Percentiles rank a stretch among this genome's conserved stretches.
Conservation (phyloP, 495 filamentous ascomycete species). For the Eremomyces bilateralis region DNA sequence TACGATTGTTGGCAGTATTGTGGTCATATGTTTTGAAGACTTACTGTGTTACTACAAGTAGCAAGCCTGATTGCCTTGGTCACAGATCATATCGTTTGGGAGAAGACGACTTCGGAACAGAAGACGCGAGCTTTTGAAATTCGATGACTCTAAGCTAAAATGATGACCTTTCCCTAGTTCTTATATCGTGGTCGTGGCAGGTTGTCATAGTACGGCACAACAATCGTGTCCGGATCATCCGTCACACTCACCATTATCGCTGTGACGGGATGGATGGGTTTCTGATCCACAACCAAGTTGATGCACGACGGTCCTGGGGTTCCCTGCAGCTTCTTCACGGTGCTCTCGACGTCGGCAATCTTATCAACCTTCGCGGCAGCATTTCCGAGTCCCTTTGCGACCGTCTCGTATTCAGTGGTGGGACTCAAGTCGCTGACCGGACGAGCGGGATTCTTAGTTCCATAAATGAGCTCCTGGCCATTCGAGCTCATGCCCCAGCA, state of each 20-base stretch:
- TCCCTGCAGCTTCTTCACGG: constrained; percentile 8
- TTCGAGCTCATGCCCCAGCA: constrained; percentile 11
- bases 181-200: constrained; percentile 10
- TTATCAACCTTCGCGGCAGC: constrained; percentile 3
- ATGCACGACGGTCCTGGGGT: constrained; percentile 6
- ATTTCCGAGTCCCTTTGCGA: constrained; percentile 10
- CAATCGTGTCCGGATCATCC: constrained; percentile 12
- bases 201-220: constrained; percentile 16
- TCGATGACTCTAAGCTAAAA: too few species aligned
- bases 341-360: constrained; percentile 4
- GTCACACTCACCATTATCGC: constrained; percentile 11
- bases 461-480: constrained; percentile 12
- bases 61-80: too few species aligned
- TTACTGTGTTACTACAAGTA: too few species aligned
- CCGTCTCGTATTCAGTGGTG: constrained; percentile 10
- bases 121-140: too few species aligned
- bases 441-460: constrained; percentile 1
- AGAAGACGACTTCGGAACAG: too few species aligned
- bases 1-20: too few species aligned
- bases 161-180: too few species aligned
- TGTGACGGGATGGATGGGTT: constrained; percentile 6
- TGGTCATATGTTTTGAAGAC: too few species aligned
- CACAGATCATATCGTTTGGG: too few species aligned
- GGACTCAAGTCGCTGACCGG: constrained; percentile 6
- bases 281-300: constrained; percentile 7